Conservation (phyloP, 2,329 filamentous ascomycete genomes). For the Botrytis aclada region DNA sequence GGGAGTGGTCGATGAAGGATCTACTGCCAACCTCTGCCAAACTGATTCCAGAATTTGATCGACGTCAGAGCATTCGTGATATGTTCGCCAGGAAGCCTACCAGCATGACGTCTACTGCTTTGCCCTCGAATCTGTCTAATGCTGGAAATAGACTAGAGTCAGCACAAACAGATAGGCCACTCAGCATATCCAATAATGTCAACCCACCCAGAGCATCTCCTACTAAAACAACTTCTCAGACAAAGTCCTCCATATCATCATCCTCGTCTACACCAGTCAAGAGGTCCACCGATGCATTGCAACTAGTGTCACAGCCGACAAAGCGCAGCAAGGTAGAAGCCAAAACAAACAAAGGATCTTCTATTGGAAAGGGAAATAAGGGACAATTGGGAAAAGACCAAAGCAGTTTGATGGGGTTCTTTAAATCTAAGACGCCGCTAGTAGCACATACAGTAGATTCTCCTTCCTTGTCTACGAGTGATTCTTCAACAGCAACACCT, state of each 20-base stretch:
- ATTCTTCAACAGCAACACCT: neutral
- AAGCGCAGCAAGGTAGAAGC: conserved; percentile 52
- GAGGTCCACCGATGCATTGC: conserved; percentile 20
- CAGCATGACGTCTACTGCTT: neutral
- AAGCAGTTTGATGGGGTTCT: conserved; percentile 67
- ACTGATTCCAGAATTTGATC: conserved; percentile 83
- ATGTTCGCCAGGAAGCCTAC: conserved; percentile 71
- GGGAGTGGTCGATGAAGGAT: conserved; percentile 65
- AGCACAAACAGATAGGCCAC: neutral
- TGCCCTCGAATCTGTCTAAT: neutral
- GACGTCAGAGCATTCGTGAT: conserved; percentile 79
- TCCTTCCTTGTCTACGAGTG: neutral
- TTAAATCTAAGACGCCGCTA: conserved; percentile 56
- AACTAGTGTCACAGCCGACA: conserved; percentile 29
- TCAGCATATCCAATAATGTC: neutral
- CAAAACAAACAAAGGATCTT: conserved; percentile 24
- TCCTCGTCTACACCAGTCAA: conserved; percentile 19
- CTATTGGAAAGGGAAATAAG: conserved; percentile 35
- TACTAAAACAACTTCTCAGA: neutral
- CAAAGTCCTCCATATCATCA: neutral
- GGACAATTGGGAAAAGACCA: conserved; percentile 47
- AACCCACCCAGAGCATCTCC: neutral
- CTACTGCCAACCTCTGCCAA: conserved; percentile 74
- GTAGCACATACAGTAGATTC: neutral
- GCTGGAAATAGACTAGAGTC: neutral